A percentile compares a stretch with the other conserved stretches of the same genome.
phyloP scores from a whole-genome alignment of 164 flowering plant species.

The Kingdonia uniflora region DNA sequence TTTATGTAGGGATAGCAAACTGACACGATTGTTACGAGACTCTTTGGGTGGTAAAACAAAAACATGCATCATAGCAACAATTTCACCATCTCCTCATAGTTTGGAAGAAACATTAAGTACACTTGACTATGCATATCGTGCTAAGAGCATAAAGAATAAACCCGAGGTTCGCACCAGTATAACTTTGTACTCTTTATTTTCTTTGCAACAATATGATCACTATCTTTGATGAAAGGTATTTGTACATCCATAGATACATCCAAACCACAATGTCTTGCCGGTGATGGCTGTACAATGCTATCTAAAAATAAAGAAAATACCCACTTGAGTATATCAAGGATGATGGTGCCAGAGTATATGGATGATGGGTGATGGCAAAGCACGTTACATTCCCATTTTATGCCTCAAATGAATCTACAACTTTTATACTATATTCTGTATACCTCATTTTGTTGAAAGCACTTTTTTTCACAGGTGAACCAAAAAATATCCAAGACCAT shows the following conservation, averaged over 20 bases:
- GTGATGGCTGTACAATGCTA: too few species aligned
- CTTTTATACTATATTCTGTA: too few species aligned
- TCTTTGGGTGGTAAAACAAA: slow-evolving; percentile 83
- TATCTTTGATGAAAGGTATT: too few species aligned
- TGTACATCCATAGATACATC: too few species aligned
- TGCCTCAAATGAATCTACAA: too few species aligned
- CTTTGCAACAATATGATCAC: neutral
- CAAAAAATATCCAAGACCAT: slow-evolving; percentile 61
- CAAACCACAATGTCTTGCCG: too few species aligned
- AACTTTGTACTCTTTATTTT: too few species aligned
- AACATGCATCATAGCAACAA: slow-evolving; percentile 79
- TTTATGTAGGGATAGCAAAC: slow-evolving; percentile 66
- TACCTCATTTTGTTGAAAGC: slow-evolving; percentile 4
- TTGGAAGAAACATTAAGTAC: slow-evolving; percentile 82
- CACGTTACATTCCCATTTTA: too few species aligned
- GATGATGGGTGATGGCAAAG: too few species aligned
- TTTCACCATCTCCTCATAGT: slow-evolving; percentile 59
- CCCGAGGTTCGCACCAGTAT: slow-evolving; percentile 49
- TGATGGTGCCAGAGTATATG: too few species aligned
- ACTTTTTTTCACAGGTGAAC: slow-evolving; percentile 46
- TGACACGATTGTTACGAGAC: slow-evolving; percentile 66
- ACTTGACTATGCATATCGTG: slow-evolving; percentile 71
- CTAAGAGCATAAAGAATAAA: slow-evolving; percentile 70
- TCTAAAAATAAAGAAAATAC: too few species aligned
- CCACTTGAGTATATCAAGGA: too few species aligned